These are phyloP conservation scores for Corylus heterophylla DNA, from an alignment of 306 rosid species.

Conservation along the genomic window DNA sequence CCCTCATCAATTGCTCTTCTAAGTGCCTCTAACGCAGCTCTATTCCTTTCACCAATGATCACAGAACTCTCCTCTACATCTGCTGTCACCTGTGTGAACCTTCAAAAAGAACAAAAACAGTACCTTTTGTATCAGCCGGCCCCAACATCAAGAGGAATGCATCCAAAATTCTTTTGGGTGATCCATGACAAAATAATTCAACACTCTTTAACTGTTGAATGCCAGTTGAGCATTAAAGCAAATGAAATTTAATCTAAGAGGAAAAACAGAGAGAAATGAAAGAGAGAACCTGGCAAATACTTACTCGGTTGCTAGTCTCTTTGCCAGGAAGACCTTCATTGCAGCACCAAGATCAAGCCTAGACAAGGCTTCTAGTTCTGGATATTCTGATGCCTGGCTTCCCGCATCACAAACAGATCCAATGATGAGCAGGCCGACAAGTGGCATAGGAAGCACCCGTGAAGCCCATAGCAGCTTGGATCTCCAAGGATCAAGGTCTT, in stretches of 20 bases:
- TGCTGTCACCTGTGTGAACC: constrained; percentile 74
- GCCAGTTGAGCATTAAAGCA: background rate
- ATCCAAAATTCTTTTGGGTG: background rate
- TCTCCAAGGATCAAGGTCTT: constrained; percentile 86
- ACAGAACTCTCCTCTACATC: constrained; percentile 86
- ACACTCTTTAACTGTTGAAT: background rate
- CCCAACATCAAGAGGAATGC: background rate
- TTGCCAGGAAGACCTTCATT: constrained; percentile 89
- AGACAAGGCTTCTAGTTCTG: constrained; percentile 88
- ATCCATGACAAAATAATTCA: background rate
- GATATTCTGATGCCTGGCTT: constrained; percentile 69
- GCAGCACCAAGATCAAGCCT: constrained; percentile 94
- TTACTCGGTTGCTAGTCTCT: constrained; percentile 79
- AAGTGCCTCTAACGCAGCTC: constrained; percentile 69
- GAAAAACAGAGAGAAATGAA: constrained; percentile 3
- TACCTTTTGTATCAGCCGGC: constrained; percentile 20
- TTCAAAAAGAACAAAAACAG: constrained; percentile 27
- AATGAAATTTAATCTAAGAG: background rate
- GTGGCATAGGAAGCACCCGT: constrained; percentile 96
- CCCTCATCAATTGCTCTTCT: constrained; percentile 62
- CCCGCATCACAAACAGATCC: constrained; percentile 72
- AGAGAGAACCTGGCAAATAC: constrained; percentile 24
- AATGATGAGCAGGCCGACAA: constrained; percentile 82
- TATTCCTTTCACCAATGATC: constrained; percentile 84
- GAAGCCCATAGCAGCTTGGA: constrained; percentile 95